phyloP scores from a whole-genome alignment of 176 grass and related monocot genomes.

The Panicum miliaceum region DNA sequence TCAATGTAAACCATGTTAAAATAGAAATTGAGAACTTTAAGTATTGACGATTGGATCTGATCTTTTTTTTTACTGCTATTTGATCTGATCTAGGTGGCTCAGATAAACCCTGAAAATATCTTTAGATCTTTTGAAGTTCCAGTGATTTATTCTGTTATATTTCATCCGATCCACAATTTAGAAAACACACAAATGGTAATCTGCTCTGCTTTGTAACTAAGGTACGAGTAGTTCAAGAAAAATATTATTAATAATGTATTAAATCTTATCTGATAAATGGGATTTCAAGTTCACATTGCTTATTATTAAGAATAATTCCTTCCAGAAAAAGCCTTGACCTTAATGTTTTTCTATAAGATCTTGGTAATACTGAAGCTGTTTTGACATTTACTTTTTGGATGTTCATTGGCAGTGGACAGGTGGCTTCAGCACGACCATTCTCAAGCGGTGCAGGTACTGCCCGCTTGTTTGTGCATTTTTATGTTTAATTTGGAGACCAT shows the following conservation, averaged over 20 bases:
- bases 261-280: background rate
- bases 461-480: conserved; percentile 19
- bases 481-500: conserved; percentile 6
- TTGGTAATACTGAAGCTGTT: conserved; percentile 25
- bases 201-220: background rate
- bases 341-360: conserved; percentile 3
- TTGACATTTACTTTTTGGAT: conserved; percentile 22
- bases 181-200: background rate
- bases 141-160: background rate
- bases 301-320: background rate
- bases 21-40: background rate
- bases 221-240: background rate
- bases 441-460: conserved; percentile 73
- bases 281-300: background rate
- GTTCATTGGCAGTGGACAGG: conserved; percentile 36
- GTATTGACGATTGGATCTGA: conserved; percentile 2
- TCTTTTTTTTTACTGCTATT: background rate
- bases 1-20: background rate
- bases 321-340: background rate
- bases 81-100: background rate
- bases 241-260: background rate
- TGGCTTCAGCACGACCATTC: conserved; percentile 57
- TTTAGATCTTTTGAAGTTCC: background rate
- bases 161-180: background rate
- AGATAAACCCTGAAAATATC: conserved; percentile 3